phyloP scores from a whole-genome alignment of 2,329 filamentous ascomycete genomes.

The Basipetospora chlamydospora region DNA sequence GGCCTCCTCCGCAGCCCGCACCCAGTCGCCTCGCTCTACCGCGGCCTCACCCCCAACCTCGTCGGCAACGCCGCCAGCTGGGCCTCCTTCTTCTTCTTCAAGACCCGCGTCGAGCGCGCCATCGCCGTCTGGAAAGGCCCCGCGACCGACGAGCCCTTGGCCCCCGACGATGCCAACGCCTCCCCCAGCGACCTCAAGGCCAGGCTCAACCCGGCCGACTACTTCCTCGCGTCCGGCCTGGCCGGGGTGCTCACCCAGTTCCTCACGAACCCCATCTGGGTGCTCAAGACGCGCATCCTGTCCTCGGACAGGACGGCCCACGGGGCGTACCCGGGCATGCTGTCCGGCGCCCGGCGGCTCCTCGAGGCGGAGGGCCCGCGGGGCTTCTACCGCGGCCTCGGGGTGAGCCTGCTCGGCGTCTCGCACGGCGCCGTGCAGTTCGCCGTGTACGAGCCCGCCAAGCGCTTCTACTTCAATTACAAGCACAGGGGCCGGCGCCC shows the following conservation, averaged over 20 bases:
- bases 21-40: conserved; percentile 61
- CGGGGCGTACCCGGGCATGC: conserved; percentile 72
- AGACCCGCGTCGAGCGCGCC: conserved; percentile 36
- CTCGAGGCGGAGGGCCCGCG: conserved; percentile 54
- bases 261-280: conserved; percentile 92
- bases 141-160: background rate
- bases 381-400: conserved; percentile 80
- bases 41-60: conserved; percentile 79
- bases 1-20: conserved; percentile 33
- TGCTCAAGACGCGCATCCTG: conserved; percentile 94
- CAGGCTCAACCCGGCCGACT: conserved; percentile 49
- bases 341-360: conserved; percentile 53
- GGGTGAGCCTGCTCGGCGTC: conserved; percentile 73
- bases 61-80: conserved; percentile 82
- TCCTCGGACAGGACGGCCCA: conserved; percentile 59
- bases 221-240: conserved; percentile 62
- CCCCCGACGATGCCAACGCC: too few relatives aligned
- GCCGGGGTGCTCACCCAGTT: conserved; percentile 62
- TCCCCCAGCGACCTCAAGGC: too few relatives aligned
- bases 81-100: conserved; percentile 83
- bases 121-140: conserved; percentile 17
- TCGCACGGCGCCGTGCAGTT: conserved; percentile 92
- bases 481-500: conserved; percentile 11
- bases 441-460: conserved; percentile 71
- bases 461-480: conserved; percentile 39